Base-by-base conservation (phyloP, 1,284 basidiomycete species). In the Spongiforma sp. region DNA sequence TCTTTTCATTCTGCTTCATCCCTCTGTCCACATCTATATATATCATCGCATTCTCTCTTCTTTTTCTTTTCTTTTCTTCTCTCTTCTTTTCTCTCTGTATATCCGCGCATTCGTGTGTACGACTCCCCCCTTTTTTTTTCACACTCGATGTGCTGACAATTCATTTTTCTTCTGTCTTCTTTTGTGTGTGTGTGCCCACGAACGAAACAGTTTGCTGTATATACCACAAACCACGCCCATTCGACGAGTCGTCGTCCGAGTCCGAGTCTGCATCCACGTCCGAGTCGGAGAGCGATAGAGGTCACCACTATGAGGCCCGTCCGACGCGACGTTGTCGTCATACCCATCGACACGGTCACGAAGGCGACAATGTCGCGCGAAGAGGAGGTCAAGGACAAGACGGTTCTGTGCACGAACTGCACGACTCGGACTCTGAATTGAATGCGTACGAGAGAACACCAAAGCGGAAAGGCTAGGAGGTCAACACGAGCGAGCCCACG, bases 171-270 rank as follows among this genome's bases (percentile, higher is more conserved):
- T 33, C 19, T 19, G 30, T 43, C n/a, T 46, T 21, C 21, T 21
- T 15, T 19, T 41, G 39, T 41, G 5, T 17, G n/a, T n/a, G 39
- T 41, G n/a, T 34, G 15, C 32, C 36, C 32, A 26, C 19, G 48
- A 43, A 15, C 48, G n/a, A 50, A 50, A n/a, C 65, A 95, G 94
- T 95, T 62, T 95, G 94, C 73, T 95, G 94, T 75, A 94, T 95
- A 70, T 95, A 94, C 75, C 92, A 94, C 75, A 93, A 91, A 73
- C 90, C 91, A 1, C 84, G 85, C 64, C 77, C 72, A 58, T 94
- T 93, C 66, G 93, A 93, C 77, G 93, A 94, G 76, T 93, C 92
- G 26, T 93, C 91, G 0, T 88, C 84, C 46, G 90, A 91, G 64
- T 86, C 84, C 1, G 85, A 82, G 43, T 83, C 84, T 1, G 84